These are phyloP conservation scores for Ampelomyces quisqualis DNA, from an alignment of 2,329 filamentous ascomycete species.

Conservation along the genomic window DNA sequence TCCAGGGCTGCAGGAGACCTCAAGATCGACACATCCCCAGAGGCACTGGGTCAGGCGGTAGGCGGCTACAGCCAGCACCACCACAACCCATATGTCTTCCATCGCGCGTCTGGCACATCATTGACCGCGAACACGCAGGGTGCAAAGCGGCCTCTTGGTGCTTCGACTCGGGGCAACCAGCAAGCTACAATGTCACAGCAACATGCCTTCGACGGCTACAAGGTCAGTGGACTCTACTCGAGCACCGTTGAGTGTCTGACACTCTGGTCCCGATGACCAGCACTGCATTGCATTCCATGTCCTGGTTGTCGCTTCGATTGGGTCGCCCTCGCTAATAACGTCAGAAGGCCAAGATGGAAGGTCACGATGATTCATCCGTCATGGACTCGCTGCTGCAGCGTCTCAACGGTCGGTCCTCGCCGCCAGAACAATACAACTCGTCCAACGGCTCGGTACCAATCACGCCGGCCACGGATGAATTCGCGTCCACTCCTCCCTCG, in stretches of 20 bases:
- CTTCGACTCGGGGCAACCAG: slow-evolving; percentile 41
- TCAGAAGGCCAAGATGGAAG: slow-evolving; percentile 53
- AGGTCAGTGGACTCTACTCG: slow-evolving; percentile 26
- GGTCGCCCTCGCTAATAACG: slow-evolving; percentile 4
- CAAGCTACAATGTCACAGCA: slow-evolving; percentile 22
- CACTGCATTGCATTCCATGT: too few relatives aligned
- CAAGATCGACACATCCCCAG: slow-evolving; percentile 38
- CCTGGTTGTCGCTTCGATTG: too few relatives aligned
- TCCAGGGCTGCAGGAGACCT: slow-evolving; percentile 33
- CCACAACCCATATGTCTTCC: slow-evolving; percentile 19
- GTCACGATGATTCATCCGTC: slow-evolving; percentile 26
- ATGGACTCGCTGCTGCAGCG: slow-evolving; percentile 70
- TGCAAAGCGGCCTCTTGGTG: slow-evolving; percentile 43
- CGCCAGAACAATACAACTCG: slow-evolving; percentile 57
- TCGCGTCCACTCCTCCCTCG: slow-evolving; percentile 40
- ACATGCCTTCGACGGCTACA: slow-evolving; percentile 28
- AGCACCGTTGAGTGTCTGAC: not conserved
- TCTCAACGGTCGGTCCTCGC: slow-evolving; percentile 59
- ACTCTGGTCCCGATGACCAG: too few relatives aligned
- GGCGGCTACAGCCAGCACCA: slow-evolving; percentile 29
- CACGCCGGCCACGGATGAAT: slow-evolving; percentile 61
- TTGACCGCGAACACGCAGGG: slow-evolving; percentile 43
- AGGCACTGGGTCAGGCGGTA: slow-evolving; percentile 39
- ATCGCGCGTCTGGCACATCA: slow-evolving; percentile 24
- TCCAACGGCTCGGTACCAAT: slow-evolving; percentile 62